Evolutionary conservation across 495 filamentous ascomycete genomes (phyloP).

Genomic region (Bacidia gigantensis): DNA sequence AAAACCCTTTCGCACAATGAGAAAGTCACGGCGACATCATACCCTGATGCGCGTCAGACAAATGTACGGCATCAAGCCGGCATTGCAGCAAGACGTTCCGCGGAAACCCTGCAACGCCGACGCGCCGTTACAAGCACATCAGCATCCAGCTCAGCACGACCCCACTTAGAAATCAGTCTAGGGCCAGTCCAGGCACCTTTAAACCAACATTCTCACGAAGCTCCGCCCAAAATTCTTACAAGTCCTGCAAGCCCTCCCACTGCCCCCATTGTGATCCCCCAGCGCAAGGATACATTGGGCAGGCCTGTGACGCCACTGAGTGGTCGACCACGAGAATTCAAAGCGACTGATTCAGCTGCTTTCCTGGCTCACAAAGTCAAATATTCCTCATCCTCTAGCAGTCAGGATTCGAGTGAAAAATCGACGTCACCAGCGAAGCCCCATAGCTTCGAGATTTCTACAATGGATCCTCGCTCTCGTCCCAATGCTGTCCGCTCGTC

Average conservation of each 20-base stretch:
- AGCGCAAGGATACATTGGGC: not conserved
- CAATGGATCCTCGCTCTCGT: not conserved
- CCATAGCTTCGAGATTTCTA: not conserved
- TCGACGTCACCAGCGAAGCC: not conserved
- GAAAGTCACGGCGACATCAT: not conserved
- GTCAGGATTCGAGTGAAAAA: slow-evolving; percentile 1
- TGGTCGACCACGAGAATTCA: not conserved
- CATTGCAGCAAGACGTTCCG: not conserved
- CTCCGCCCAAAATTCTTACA: not conserved
- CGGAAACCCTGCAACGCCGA: not conserved
- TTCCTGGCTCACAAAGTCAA: not conserved
- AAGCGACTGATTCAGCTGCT: not conserved
- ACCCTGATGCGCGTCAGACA: too few species aligned
- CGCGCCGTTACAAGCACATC: not conserved
- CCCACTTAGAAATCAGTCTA: not conserved
- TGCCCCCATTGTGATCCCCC: slow-evolving; percentile 1
- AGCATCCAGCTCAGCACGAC: not conserved
- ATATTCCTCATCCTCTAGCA: slow-evolving; percentile 1
- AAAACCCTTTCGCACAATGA: not conserved
- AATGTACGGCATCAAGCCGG: too few species aligned
- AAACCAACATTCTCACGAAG: not conserved
- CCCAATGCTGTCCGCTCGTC: not conserved
- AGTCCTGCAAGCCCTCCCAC: not conserved
- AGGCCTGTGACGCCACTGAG: not conserved
- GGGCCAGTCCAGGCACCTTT: not conserved